These are phyloP conservation scores for Prunus yedoensis DNA, from an alignment of 331 rosid genomes.

Conservation along the genomic window DNA sequence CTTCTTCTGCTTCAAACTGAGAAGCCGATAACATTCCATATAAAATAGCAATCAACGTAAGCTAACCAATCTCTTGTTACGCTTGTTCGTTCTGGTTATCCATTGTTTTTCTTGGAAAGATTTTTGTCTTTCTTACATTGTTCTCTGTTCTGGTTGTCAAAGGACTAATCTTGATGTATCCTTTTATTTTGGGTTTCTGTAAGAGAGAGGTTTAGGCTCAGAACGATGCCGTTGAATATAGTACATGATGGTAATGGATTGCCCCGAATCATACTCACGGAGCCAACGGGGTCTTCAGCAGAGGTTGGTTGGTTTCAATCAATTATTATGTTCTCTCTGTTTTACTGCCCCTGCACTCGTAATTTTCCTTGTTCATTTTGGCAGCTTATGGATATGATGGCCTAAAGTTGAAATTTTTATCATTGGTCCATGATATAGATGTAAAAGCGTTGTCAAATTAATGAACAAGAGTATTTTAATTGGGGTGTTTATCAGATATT, in stretches of 20 bases:
- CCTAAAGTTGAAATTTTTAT: not conserved
- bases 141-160: not conserved
- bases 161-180: not conserved
- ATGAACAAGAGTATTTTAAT: too few species aligned
- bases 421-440: not conserved
- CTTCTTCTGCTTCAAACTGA: not conserved
- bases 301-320: conserved; percentile 47
- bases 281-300: conserved; percentile 64
- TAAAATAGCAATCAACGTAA: conserved; percentile 32
- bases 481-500: too few species aligned
- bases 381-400: not conserved
- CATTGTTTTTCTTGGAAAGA: not conserved
- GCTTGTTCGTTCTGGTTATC: conserved; percentile 11
- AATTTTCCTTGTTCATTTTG: not conserved
- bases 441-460: not conserved
- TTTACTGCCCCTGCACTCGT: not conserved
- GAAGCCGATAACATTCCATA: too few species aligned
- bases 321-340: not conserved
- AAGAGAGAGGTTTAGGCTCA: conserved; percentile 31
- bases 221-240: conserved; percentile 53
- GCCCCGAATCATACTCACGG: conserved; percentile 54
- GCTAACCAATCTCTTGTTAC: conserved; percentile 24
- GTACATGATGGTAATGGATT: conserved; percentile 49
- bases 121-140: not conserved
- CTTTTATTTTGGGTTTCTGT: not conserved